phyloP scores from a whole-genome alignment of 306 rosid genomes.

The Luffa acutangula region DNA sequence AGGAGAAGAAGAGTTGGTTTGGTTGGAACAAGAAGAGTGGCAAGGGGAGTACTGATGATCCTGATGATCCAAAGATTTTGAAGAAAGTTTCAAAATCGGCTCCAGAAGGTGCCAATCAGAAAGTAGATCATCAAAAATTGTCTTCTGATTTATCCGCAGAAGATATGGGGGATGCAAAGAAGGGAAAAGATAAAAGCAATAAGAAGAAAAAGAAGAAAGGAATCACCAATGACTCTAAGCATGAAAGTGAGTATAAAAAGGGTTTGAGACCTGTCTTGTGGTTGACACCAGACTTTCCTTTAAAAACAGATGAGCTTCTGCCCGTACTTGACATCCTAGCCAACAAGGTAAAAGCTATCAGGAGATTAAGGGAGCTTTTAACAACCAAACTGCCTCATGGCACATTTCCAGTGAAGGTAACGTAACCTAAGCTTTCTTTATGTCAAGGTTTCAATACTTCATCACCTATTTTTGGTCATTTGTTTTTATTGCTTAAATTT shows the following conservation, averaged over 20 bases:
- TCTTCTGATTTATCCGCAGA: conserved; percentile 54
- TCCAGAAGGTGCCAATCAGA: conserved; percentile 66
- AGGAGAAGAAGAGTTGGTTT: conserved; percentile 98
- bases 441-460: not conserved
- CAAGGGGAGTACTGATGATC: conserved; percentile 53
- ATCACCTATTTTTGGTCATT: not conserved
- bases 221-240: conserved; percentile 47
- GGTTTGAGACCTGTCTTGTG: conserved; percentile 98
- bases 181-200: conserved; percentile 71
- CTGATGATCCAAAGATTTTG: conserved; percentile 55
- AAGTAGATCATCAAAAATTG: conserved; percentile 55
- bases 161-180: conserved; percentile 52
- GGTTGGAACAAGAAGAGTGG: conserved; percentile 83
- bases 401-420: conserved; percentile 96
- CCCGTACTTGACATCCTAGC: conserved; percentile 96
- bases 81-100: conserved; percentile 70
- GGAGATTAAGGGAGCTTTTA: conserved; percentile 95
- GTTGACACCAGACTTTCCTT: conserved; percentile 94
- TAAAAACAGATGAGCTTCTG: conserved; percentile 94
- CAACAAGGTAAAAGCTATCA: conserved; percentile 89
- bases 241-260: conserved; percentile 91
- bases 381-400: conserved; percentile 93
- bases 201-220: conserved; percentile 92
- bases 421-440: conserved; percentile 23
- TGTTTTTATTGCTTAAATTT: not conserved